Base-by-base conservation (phyloP, 129 eudicot genomes). In the Lactuca sativa region DNA sequence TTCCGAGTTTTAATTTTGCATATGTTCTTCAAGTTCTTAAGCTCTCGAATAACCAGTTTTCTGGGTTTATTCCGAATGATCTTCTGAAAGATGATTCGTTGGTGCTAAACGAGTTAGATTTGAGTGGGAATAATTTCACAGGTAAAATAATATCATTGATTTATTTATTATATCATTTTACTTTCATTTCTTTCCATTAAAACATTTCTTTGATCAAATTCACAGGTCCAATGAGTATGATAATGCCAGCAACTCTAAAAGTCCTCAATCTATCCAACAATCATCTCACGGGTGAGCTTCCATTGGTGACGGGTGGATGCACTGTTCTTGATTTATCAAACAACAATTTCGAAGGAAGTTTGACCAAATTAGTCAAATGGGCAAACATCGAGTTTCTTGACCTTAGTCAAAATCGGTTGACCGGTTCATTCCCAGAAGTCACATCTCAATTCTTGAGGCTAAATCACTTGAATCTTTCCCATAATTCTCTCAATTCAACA, bases 111-210 rank as follows among this genome's bases (percentile, higher is more conserved):
- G 97, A 95, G 68, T 74, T 95, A 68, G 99, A 95, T 70, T 85
- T 95, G 81, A 95, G 99, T 36, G 88, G 99, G 60, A 95, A 95
- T 71, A 95, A 90, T 62, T 84, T 95, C 70, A 76, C 99, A 78
- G 99, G 99, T 90, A 67, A 21, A 6, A 5, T 40, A 40, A 7
- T 40, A 4, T 40, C 44, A 40, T 40, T 40, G 44, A 40, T 40
- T 40, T 40, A 2, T 40, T 40, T 40, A 40, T 40, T 7, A 40
- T 7, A 40, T 2, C 44, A 40, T 5, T 7, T 40, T 40, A 40
- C 8, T 40, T 5, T 40, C 9, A 40, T 40, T 40, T 40, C 9
- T 40, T 2, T 40, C 9, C 6, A 40, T 7, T 5, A 40, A 40
- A 7, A 40, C 9, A 40, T 40, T 40, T 25, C 63, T 76, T 21